Conservation (phyloP, 108 stramenopile species). For the Schizochytrium sp. region DNA sequence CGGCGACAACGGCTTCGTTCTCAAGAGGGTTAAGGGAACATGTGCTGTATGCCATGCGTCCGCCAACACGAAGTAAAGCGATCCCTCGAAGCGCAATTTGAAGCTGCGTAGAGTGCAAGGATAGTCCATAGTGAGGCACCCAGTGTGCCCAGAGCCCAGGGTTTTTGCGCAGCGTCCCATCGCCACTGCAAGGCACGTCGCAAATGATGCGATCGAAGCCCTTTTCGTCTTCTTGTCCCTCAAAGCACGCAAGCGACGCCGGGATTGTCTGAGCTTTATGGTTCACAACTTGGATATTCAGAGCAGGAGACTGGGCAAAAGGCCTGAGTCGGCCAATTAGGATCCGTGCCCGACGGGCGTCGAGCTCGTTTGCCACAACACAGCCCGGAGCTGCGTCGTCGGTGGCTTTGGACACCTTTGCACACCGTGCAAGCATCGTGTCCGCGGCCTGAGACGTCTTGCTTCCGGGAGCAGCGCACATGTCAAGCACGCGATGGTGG, state of each 20-base stretch:
- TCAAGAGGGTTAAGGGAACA: constrained; percentile 83
- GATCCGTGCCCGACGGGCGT: constrained; percentile 69
- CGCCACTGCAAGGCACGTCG: constrained; percentile 81
- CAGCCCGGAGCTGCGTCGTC: neutral
- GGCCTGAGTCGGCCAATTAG: constrained; percentile 80
- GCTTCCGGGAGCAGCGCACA: constrained; percentile 72
- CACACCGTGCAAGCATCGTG: neutral
- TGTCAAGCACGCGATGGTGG: constrained; percentile 52
- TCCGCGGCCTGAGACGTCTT: constrained; percentile 84
- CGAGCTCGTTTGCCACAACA: constrained; percentile 74
- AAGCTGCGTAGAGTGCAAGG: constrained; percentile 67
- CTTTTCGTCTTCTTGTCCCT: too few species aligned
- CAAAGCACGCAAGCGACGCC: neutral
- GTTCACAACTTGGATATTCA: constrained; percentile 61
- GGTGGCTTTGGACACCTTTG: neutral
- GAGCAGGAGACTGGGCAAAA: constrained; percentile 46
- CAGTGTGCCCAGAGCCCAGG: constrained; percentile 59
- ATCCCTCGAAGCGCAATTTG: constrained; percentile 58
- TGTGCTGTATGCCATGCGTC: constrained; percentile 66
- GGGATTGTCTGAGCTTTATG: constrained; percentile 83
- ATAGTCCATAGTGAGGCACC: constrained; percentile 51
- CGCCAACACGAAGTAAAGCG: constrained; percentile 57
- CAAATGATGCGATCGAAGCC: constrained; percentile 57
- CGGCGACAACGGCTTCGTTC: constrained; percentile 77
- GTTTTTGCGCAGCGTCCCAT: constrained; percentile 77